Evolutionary conservation across 129 eudicot species (phyloP), one percentile per base, ranked within the genome.

Genomic region (Tanacetum coccineum): DNA sequence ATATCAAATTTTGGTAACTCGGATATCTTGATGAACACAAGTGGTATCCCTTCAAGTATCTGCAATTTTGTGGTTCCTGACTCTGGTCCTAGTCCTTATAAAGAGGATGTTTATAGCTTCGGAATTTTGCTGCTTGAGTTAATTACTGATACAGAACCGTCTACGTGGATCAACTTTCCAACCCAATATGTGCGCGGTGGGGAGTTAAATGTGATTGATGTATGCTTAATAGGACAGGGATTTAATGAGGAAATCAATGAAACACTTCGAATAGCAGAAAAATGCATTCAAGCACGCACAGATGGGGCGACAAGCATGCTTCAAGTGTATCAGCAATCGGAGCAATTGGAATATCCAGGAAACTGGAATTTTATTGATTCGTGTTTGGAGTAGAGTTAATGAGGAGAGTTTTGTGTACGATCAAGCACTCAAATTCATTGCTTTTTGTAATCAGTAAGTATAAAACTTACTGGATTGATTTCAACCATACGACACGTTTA

Each of bases 91-190:
- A 50, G n/a, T 54, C 79, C 84, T 28, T 87, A 82, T 26, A 87
- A 85, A 68, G 90, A 90, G 9, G 97, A 91, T 73, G 90, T 91
- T 57, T 83, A 81, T 64, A 79, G 90, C 62, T 87, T 87, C 51
- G 95, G 97, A 39, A 83, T 85, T 4, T 86, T 91, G 77, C 88
- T 91, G 66, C 78, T 87, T 11, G 95, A 91, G 78, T 66, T 87
- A 58, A 76, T 85, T 14, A 81, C 82, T 1, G 83, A 92, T 22
- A 87, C 73, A 73, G 66, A 56, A 10, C 45, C 53, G 15, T 55
- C n/a, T 13, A 22, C n/a, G 12, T 11, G 53, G 57, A 18, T 45
- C 18, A 18, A 74, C 53, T 55, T 22, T 22, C 25, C 25, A 22
- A 22, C 25, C 25, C 72, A 10, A 0, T 6, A 3, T 51, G 11